A percentile compares a stretch with the other conserved stretches of the same genome.
These are phyloP conservation scores for Aspergillus sp. DNA, from an alignment of 2,329 filamentous ascomycete species.

Conservation along the genomic window DNA sequence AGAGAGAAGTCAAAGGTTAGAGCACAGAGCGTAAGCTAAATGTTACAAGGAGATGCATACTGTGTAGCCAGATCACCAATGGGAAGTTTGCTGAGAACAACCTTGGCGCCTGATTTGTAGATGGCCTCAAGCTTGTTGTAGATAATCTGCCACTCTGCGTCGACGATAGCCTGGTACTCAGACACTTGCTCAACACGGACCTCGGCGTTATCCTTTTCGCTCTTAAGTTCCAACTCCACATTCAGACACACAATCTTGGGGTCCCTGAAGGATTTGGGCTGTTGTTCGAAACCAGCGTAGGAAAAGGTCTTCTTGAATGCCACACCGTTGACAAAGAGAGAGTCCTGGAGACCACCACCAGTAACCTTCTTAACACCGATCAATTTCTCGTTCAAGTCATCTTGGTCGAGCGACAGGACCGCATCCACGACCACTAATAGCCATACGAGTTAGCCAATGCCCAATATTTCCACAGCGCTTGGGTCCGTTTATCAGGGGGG, in stretches of 20 bases:
- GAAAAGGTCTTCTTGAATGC: constrained; percentile 99
- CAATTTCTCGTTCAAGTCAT: constrained; percentile 94
- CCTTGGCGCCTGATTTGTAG: constrained; percentile 91
- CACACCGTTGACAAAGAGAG: constrained; percentile 94
- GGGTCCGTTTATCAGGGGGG: neutral
- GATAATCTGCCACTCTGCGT: constrained; percentile 99
- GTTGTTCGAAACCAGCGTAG: constrained; percentile 98
- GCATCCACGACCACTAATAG: constrained; percentile 90
- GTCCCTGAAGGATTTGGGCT: constrained; percentile 91
- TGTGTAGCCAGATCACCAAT: constrained; percentile 98
- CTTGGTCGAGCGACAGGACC: constrained; percentile 90
- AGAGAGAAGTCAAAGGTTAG: constrained; percentile 1
- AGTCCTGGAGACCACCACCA: constrained; percentile 92
- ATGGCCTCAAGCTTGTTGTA: constrained; percentile 98
- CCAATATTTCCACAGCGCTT: neutral
- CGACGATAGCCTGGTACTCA: constrained; percentile 98
- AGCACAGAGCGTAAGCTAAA: neutral
- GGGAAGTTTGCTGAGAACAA: constrained; percentile 93
- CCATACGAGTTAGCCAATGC: constrained; percentile 15
- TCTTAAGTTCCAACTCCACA: constrained; percentile 97
- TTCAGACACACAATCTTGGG: constrained; percentile 97
- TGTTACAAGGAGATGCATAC: constrained; percentile 37
- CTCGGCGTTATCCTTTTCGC: constrained; percentile 98
- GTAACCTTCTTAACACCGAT: constrained; percentile 99
- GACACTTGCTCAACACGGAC: constrained; percentile 97